Evolutionary conservation across 2,329 filamentous ascomycete genomes (phyloP).

Genomic region (Chaetothyriales sp.): DNA sequence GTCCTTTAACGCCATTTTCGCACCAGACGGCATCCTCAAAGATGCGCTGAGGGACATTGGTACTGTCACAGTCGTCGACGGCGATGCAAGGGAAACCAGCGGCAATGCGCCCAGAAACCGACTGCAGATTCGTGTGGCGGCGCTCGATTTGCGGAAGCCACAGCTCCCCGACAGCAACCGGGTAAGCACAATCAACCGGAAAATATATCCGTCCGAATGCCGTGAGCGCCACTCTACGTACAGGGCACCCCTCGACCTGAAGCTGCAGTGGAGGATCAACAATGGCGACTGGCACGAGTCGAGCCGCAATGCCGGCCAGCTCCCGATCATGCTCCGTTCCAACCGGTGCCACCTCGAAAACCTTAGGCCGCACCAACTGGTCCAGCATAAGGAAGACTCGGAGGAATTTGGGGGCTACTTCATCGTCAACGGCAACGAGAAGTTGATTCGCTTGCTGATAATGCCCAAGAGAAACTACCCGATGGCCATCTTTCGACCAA

Average conservation of each 20-base stretch:
- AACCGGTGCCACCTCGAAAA: constrained; percentile 83
- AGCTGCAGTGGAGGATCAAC: constrained; percentile 76
- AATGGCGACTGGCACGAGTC: constrained; percentile 72
- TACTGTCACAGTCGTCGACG: constrained; percentile 74
- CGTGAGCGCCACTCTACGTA: constrained; percentile 89
- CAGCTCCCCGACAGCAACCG: constrained; percentile 71
- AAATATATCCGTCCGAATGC: constrained; percentile 84
- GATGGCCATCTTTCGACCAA: constrained; percentile 81
- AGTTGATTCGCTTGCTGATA: constrained; percentile 83
- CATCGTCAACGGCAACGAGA: constrained; percentile 94
- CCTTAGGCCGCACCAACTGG: constrained; percentile 67
- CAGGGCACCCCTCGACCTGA: constrained; percentile 68
- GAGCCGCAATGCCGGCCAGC: constrained; percentile 68
- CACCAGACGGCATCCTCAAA: constrained; percentile 53
- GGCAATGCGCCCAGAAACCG: constrained; percentile 45
- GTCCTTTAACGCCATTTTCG: constrained; percentile 86
- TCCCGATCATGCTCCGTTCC: constrained; percentile 90
- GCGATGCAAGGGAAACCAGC: constrained; percentile 34
- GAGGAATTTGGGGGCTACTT: constrained; percentile 97
- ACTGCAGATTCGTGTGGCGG: constrained; percentile 63
- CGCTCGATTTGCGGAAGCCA: constrained; percentile 71
- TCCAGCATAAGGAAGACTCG: constrained; percentile 81
- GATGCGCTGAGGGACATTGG: constrained; percentile 80
- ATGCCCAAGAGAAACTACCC: constrained; percentile 87
- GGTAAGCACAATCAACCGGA: constrained; percentile 60